Base-by-base conservation (phyloP, 2,329 filamentous ascomycete species). In the Penicillium sp. region DNA sequence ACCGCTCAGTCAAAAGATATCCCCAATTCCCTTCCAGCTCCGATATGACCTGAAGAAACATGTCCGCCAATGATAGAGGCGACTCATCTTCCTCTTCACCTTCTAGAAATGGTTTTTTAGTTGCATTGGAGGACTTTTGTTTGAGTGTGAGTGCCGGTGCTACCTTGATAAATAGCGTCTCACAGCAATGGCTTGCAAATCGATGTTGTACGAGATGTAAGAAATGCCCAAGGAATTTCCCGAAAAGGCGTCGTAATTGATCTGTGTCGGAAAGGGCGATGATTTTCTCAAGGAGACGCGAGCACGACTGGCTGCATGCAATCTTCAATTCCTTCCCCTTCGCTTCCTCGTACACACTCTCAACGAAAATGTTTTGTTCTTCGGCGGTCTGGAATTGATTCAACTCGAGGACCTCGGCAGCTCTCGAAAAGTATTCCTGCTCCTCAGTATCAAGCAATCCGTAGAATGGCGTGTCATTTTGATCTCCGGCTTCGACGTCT, bases 111-210 rank as follows among this genome's bases (percentile, higher is more conserved):
- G 68, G 69, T 20, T 65, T 77, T 63, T 28, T 60, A 64, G 61
- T 65, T 47, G 43, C 59, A 62, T 63, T 75, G 66, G 59, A 68
- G 69, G 82, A 62, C 69, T 80, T 71, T 5, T 76, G 72, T 16
- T 96, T 92, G 60, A 87, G 79, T 14, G 88, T 88, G 38, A 96
- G 89, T 11, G 88, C 76, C 1, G 89, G 87, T 0, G 92, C 92
- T 1, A 90, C 88, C 62, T 89, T 85, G 49, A 92, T 79, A 71
- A 99, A 97, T 30, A 99, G 81, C 24, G 90, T 90, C 76, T 99
- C 94, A 71, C 92, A 97, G 75, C 93, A 97, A 77, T 99, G 94
- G 59, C 92, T 96, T 5, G 94, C 94, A 67, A 99, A 99, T 18
- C 94, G 88, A 75, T 99, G 94, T 70, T 95, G 92, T 52, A 97